Evolutionary conservation across 176 grass and related monocot genomes (phyloP).

Genomic region (Eleusine indica): DNA sequence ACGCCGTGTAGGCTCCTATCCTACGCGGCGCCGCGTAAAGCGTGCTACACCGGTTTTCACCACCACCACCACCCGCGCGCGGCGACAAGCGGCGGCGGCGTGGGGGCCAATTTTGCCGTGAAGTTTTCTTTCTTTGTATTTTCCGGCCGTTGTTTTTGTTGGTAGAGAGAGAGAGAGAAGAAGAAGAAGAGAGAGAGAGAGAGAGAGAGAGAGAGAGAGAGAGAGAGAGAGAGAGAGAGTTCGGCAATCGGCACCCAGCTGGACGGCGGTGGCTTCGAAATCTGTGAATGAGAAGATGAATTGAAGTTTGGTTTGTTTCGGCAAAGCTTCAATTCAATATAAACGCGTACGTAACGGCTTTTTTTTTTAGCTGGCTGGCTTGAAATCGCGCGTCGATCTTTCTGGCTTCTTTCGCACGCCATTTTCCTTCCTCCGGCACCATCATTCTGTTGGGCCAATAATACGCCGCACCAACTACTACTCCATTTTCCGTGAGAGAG

Average conservation of each 20-base stretch:
- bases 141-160: not conserved
- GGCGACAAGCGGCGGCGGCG: not conserved
- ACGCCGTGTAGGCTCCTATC: not conserved
- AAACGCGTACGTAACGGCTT: not conserved
- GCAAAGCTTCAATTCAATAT: constrained; percentile 24
- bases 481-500: not conserved
- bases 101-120: constrained; percentile 40
- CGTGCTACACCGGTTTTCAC: no score
- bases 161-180: not conserved
- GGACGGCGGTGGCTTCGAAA: not conserved
- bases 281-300: not conserved
- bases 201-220: no score
- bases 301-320: constrained; percentile 19
- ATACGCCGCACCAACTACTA: not conserved
- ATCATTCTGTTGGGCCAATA: not conserved
- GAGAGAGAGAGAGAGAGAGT: not conserved
- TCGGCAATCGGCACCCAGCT: not conserved
- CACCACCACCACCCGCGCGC: not conserved
- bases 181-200: no score
- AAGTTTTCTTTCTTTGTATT: not conserved
- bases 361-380: not conserved
- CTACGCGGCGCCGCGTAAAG: no score
- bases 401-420: not conserved
- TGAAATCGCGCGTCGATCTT: not conserved
- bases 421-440: no score